Evolutionary conservation across 2,329 filamentous ascomycete genomes (phyloP), one percentile per base, ranked within the genome.

Genomic region (Pyrenophora tritici-repentis): DNA sequence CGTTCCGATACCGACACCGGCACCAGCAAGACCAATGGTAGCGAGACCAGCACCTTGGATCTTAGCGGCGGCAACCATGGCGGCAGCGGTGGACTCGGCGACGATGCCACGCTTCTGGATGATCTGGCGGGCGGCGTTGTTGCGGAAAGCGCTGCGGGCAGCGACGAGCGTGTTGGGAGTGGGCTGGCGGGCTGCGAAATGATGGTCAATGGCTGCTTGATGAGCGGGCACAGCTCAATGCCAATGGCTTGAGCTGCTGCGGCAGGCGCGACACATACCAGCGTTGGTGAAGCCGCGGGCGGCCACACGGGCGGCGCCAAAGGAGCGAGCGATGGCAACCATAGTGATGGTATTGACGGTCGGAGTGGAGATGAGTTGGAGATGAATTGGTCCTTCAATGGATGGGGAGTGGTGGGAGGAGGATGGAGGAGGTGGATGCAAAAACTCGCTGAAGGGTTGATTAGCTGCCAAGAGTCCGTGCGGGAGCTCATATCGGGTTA

Each of bases 1-100:
- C 76, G 93, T 86, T 84, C 90, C 90, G 81, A 94, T 95, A 90
- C 90, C 90, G 79, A 94, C 90, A 91, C 90, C 89, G 76, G 89
- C 88, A 88, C 88, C 88, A 76, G 88, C 90, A 74, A 95, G 88
- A 88, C 90, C 90, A 76, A 95, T 91, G 82, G 90, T 90, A 74
- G 90, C 90, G 71, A 74, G 69, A 73, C 73, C 73, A 50, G 71
- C 71, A 70, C 72, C 72, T 68, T 74, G 71, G 61, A 74, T 73
- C 71, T 75, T 74, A 53, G 71, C 72, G 63, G 72, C 72, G 59
- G 71, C 72, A 62, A 74, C 71, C 70, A 75, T 73, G 64, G 72
- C 72, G 64, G 71, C 71, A 60, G 72, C 72, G 59, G 71, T 73
- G 44, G 71, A 73, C 69, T 75, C 72, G 61, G 69, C 72, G 59